These are phyloP conservation scores for Eucalyptus regnans DNA, from an alignment of 345 rosid genomes.

Conservation along the genomic window DNA sequence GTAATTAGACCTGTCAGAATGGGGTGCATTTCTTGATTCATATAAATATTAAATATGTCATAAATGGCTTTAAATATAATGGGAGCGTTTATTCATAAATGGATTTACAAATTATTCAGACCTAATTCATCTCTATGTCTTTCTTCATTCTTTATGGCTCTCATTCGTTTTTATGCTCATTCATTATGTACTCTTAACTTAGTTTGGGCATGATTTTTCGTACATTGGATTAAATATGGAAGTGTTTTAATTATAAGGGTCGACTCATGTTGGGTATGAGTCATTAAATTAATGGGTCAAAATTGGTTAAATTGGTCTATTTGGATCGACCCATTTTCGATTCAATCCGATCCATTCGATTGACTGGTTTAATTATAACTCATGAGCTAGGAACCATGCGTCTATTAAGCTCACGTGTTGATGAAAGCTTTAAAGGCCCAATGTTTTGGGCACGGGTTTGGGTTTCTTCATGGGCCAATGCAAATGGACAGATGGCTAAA, in stretches of 20 bases:
- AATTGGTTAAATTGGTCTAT: accelerated
- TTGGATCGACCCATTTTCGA: accelerated
- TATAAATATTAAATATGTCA: background rate
- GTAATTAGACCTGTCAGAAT: no score
- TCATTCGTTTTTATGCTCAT: no score
- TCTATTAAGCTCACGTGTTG: background rate
- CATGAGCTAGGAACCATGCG: background rate
- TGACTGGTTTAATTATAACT: background rate
- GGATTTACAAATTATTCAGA: accelerated
- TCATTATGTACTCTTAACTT: accelerated
- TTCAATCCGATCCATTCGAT: background rate
- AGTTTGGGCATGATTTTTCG: no score
- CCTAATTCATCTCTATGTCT: no score
- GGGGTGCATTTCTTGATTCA: background rate
- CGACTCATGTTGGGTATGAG: accelerated
- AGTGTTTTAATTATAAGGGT: no score
- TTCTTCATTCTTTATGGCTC: background rate
- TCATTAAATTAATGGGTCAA: no score
- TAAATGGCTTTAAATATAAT: no score
- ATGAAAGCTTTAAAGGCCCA: background rate
- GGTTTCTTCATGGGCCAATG: background rate
- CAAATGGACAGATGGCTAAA: background rate
- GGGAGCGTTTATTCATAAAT: accelerated
- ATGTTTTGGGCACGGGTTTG: background rate
- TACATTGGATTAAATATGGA: no score